Conservation (phyloP, 2,329 filamentous ascomycete genomes). For the Geosmithia flava region DNA sequence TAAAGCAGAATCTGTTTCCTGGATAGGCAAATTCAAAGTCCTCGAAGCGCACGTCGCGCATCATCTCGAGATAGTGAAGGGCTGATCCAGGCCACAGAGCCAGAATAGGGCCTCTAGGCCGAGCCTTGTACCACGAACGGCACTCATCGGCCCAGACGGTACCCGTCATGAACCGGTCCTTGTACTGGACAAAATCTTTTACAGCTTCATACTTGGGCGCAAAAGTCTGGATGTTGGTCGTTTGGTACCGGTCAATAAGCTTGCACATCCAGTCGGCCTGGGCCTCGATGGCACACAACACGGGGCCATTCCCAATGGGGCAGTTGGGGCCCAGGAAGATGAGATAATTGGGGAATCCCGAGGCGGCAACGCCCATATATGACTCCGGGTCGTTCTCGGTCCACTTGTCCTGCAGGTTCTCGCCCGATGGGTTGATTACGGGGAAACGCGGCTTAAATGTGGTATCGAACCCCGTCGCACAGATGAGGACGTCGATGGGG, state of each 20-base stretch:
- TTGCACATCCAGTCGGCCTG: slow-evolving; percentile 37
- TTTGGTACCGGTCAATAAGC: slow-evolving; percentile 35
- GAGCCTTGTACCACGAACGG: slow-evolving; percentile 34
- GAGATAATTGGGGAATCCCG: slow-evolving; percentile 42
- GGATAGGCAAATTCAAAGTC: slow-evolving; percentile 34
- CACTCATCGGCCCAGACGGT: slow-evolving; percentile 26
- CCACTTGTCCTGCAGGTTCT: slow-evolving; percentile 37
- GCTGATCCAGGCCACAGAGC: slow-evolving; percentile 30
- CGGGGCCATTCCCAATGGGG: slow-evolving; percentile 22
- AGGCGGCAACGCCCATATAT: slow-evolving; percentile 41
- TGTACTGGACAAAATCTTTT: slow-evolving; percentile 34
- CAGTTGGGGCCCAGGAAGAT: slow-evolving; percentile 29
- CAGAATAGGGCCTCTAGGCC: slow-evolving; percentile 26
- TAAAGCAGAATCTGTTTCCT: slow-evolving; percentile 29
- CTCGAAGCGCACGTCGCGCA: slow-evolving; percentile 27
- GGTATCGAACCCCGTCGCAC: slow-evolving; percentile 44
- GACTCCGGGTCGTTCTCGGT: slow-evolving; percentile 27
- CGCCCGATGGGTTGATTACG: slow-evolving; percentile 30
- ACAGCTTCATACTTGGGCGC: slow-evolving; percentile 31
- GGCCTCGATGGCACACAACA: slow-evolving; percentile 29
- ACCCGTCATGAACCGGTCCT: slow-evolving; percentile 27
- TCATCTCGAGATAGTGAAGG: slow-evolving; percentile 20
- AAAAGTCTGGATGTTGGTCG: slow-evolving; percentile 26
- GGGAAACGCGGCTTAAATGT: slow-evolving; percentile 40
- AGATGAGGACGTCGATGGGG: slow-evolving; percentile 41